Conservation (phyloP, 495 filamentous ascomycete species). For the Gamarada debralockiae region DNA sequence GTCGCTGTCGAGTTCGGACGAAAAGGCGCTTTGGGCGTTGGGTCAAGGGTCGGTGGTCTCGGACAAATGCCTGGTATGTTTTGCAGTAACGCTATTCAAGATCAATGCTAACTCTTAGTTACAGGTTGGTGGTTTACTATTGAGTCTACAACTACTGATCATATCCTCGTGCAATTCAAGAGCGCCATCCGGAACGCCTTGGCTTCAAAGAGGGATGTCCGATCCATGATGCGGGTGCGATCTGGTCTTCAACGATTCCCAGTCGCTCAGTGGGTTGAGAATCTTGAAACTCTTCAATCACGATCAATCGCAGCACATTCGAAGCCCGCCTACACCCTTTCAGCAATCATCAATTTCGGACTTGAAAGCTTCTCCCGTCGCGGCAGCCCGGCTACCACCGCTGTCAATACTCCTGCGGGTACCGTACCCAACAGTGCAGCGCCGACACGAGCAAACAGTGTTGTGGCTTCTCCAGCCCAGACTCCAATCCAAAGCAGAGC, state of each 20-base stretch:
- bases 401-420: too few species aligned
- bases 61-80: conserved; percentile 82
- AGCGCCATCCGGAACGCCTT: conserved; percentile 63
- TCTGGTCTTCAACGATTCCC: conserved; percentile 75
- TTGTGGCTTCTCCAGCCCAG: too few species aligned
- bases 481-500: not conserved
- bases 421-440: too few species aligned
- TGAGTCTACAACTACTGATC: conserved; percentile 65
- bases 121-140: conserved; percentile 72
- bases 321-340: conserved; percentile 28
- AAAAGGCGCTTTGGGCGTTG: conserved; percentile 75
- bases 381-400: not conserved
- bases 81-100: too few species aligned
- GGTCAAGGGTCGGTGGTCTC: conserved; percentile 62
- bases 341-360: not conserved
- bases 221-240: conserved; percentile 68
- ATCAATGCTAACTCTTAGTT: too few species aligned
- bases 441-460: too few species aligned
- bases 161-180: conserved; percentile 69
- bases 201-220: conserved; percentile 50
- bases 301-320: conserved; percentile 33
- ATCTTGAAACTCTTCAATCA: conserved; percentile 57
- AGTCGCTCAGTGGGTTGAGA: conserved; percentile 63
- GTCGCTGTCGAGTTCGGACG: conserved; percentile 78
- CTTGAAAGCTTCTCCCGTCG: too few species aligned